These are phyloP conservation scores for Exserohilum turcica DNA, from an alignment of 2,329 filamentous ascomycete genomes.

Conservation along the genomic window DNA sequence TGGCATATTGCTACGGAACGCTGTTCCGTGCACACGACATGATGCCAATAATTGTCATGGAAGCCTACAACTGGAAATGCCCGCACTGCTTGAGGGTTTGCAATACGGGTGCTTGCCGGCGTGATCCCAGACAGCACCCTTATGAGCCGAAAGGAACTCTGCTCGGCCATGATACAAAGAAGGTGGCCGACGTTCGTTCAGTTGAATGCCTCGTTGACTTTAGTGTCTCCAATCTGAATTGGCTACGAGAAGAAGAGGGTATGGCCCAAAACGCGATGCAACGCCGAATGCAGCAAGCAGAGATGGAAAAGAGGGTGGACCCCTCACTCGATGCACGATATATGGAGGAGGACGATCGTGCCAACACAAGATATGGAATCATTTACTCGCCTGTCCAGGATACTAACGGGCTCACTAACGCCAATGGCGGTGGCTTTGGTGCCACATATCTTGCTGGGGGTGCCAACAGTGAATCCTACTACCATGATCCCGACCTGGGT, in stretches of 20 bases:
- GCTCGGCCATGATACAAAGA: constrained; percentile 87
- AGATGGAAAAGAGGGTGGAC: constrained; percentile 56
- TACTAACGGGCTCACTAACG: constrained; percentile 33
- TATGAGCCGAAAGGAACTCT: constrained; percentile 87
- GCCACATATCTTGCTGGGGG: constrained; percentile 14
- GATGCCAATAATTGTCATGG: constrained; percentile 81
- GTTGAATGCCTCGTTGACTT: constrained; percentile 92
- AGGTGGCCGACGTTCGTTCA: constrained; percentile 87
- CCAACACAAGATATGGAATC: constrained; percentile 47
- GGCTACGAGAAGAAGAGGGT: constrained; percentile 67
- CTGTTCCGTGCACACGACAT: constrained; percentile 90
- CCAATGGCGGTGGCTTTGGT: constrained; percentile 15
- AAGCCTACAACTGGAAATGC: constrained; percentile 83
- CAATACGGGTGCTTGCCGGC: constrained; percentile 81
- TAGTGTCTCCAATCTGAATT: constrained; percentile 81
- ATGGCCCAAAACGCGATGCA: constrained; percentile 53
- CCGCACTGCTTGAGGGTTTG: constrained; percentile 86
- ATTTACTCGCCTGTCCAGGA: constrained; percentile 49
- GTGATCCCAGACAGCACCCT: constrained; percentile 69
- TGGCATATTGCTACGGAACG: constrained; percentile 90
- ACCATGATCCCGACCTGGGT: constrained; percentile 31
- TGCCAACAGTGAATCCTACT: constrained; percentile 25
- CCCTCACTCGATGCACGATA: constrained; percentile 54
- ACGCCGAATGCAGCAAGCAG: constrained; percentile 59
- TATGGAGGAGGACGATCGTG: constrained; percentile 48